Base-by-base conservation (phyloP, 202 grass and related monocot genomes). In the Schoenoplectus tabernaemontani region DNA sequence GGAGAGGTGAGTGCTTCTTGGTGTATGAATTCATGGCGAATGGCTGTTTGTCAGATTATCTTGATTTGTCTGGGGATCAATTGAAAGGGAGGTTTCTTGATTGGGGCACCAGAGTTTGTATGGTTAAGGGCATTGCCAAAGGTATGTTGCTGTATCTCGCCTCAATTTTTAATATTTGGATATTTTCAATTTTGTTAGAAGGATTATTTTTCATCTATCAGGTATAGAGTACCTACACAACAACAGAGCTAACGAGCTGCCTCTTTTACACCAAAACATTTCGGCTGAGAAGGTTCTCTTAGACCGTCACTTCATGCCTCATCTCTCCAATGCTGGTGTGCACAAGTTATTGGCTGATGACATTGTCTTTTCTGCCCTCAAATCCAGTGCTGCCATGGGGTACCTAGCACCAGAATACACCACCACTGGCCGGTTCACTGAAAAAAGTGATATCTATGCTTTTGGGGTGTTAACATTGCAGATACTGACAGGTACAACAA, bases 211-310 rank as follows among this genome's bases (percentile, higher is more conserved):
- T 37, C 54, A 13, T 57, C 0, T 34, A 81, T 77, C 86, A 93
- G 91, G 91, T 41, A 93, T 93, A 0, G 88, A 89, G n/a, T 91
- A 91, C 75, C 84, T 93, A 53, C 91, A 93, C 82, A 85, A 86
- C 86, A 91, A 73, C 79, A 90, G 83, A 59, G 10, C 91, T 4
- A 83, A 81, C 84, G 87, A 91, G 81, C 69, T 69, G 0, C 7
- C 86, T 57, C 62, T 93, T 1, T 72, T 91, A n/a, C 88, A 93
- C 88, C 91, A 91, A 83, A 93, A 83, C 79, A 91, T 93, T 57
- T 87, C 88, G 0, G 84, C 91, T 7, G 91, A 91, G 73, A 93
- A 93, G 53, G 80, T 93, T 66, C 78, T 93, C 16, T 17, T 93
- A 10, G 91, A 91, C 78, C 84, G 84, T 58, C 16, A 82, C 33